A percentile compares a stretch with the other conserved stretches of the same genome.
These are phyloP conservation scores for Chimonanthus praecox DNA, from an alignment of 164 flowering plant genomes.

Conservation along the genomic window DNA sequence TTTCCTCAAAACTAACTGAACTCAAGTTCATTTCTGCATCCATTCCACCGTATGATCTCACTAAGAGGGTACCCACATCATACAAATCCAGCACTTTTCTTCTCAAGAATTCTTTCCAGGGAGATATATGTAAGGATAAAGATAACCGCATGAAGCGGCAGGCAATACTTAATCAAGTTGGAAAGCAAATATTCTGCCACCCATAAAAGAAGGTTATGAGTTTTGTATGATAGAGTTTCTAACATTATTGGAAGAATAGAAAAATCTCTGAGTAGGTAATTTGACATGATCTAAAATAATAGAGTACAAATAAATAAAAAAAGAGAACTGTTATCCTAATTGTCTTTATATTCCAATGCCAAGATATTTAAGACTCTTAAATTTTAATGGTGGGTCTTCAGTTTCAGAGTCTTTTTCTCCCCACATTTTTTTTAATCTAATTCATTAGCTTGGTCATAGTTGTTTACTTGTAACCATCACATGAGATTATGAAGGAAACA, in stretches of 20 bases:
- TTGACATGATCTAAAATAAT: background rate
- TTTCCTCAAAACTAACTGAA: slow-evolving; percentile 30
- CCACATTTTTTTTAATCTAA: too few species aligned
- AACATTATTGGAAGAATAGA: background rate
- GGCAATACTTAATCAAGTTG: background rate
- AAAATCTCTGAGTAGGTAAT: background rate
- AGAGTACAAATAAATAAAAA: background rate
- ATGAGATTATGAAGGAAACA: too few species aligned
- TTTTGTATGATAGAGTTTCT: background rate
- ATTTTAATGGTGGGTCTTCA: background rate
- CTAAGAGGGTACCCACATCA: slow-evolving; percentile 16
- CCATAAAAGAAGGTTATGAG: background rate
- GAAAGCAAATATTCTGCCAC: background rate
- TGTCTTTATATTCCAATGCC: background rate
- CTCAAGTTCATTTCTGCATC: slow-evolving; percentile 20
- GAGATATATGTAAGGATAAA: slow-evolving; percentile 29
- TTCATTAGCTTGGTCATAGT: too few species aligned
- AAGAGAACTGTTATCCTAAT: background rate
- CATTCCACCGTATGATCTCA: slow-evolving; percentile 29
- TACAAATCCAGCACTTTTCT: slow-evolving; percentile 10
- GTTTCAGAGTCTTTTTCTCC: too few species aligned
- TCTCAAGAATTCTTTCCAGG: slow-evolving; percentile 23
- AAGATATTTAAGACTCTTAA: background rate
- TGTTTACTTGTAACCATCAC: too few species aligned
- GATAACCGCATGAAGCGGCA: slow-evolving; percentile 35